These are phyloP conservation scores for Astrephomene gubernaculifera DNA, from an alignment of 139 green algal species.

Conservation along the genomic window DNA sequence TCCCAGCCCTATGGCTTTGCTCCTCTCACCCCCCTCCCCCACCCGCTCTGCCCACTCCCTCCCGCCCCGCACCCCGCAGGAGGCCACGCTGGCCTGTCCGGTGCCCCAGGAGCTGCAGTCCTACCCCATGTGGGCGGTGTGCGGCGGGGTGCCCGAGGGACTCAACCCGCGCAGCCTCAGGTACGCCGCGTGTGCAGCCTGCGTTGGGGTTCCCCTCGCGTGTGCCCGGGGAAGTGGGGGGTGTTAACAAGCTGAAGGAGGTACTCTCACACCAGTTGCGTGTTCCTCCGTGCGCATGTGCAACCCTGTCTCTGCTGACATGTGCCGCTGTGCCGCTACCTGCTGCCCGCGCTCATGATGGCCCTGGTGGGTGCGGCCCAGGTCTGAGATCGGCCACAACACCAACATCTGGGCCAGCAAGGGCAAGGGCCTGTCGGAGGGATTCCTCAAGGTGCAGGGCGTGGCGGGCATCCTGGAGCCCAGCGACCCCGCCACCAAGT, in stretches of 20 bases:
- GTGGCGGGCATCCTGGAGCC: constrained; percentile 35
- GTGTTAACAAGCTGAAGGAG: too few relatives aligned
- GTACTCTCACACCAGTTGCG: too few relatives aligned
- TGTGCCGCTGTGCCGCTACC: background rate
- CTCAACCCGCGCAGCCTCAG: constrained; percentile 43
- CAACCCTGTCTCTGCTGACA: background rate
- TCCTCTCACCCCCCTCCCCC: background rate
- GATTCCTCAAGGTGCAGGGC: constrained; percentile 6
- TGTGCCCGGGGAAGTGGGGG: too few relatives aligned
- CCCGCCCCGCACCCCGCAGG: background rate
- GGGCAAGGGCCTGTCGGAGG: background rate
- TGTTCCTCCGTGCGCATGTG: too few relatives aligned
- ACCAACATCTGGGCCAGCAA: constrained; percentile 75
- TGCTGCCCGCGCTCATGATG: background rate
- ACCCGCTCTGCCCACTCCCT: background rate
- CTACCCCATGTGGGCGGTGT: constrained; percentile 35
- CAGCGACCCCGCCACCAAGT: constrained; percentile 8
- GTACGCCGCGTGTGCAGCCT: too few relatives aligned
- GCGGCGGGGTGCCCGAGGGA: constrained; percentile 49
- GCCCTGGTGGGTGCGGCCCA: too few relatives aligned
- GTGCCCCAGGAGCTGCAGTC: background rate
- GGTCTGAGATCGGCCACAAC: constrained; percentile 70
- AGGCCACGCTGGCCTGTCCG: constrained; percentile 40
- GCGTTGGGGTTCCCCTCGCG: too few relatives aligned
- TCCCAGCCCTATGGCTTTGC: too few relatives aligned